A percentile compares a stretch with the other conserved stretches of the same genome.
These are phyloP conservation scores for Boletus tomentosulus DNA, from an alignment of 768 basidiomycete species.

Conservation along the genomic window DNA sequence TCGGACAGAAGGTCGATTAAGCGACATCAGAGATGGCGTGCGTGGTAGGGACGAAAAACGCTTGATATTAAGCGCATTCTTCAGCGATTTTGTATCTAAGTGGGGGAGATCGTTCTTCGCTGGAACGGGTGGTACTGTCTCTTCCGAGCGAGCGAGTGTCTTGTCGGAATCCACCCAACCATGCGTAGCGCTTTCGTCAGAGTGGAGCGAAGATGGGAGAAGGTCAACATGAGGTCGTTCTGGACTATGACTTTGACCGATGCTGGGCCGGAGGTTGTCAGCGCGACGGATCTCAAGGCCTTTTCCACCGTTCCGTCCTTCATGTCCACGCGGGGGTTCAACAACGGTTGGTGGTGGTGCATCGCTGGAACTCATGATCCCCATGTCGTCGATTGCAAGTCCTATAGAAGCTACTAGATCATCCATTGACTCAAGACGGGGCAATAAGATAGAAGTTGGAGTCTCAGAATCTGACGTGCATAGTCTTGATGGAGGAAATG, in stretches of 20 bases:
- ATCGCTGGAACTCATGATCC: constrained; percentile 30
- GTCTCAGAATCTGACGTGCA: constrained; percentile 23
- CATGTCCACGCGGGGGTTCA: constrained; percentile 35
- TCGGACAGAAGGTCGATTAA: constrained; percentile 17
- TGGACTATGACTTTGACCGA: constrained; percentile 6
- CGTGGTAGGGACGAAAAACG: constrained; percentile 58
- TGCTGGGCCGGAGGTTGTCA: constrained; percentile 12
- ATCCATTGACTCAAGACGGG: constrained; percentile 32
- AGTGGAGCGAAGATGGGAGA: constrained; percentile 14
- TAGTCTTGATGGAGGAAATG: constrained; percentile 50
- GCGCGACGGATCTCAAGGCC: constrained; percentile 32
- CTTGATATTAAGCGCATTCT: constrained; percentile 33
- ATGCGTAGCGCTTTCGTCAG: constrained; percentile 18
- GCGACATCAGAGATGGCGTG: constrained; percentile 57
- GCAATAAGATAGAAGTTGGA: constrained; percentile 12
- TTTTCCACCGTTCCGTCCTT: constrained; percentile 22
- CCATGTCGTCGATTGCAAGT: constrained; percentile 38
- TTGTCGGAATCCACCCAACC: constrained; percentile 17
- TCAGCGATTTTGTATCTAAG: constrained; percentile 23
- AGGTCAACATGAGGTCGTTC: constrained; percentile 11
- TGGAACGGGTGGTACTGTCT: constrained; percentile 28
- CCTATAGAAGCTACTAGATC: constrained; percentile 36
- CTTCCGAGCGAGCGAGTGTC: constrained; percentile 13
- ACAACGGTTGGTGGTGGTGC: constrained; percentile 39
- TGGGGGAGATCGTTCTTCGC: constrained; percentile 22